These are phyloP conservation scores for Diaporthe longicolla DNA, from an alignment of 2,329 filamentous ascomycete genomes.

Conservation along the genomic window DNA sequence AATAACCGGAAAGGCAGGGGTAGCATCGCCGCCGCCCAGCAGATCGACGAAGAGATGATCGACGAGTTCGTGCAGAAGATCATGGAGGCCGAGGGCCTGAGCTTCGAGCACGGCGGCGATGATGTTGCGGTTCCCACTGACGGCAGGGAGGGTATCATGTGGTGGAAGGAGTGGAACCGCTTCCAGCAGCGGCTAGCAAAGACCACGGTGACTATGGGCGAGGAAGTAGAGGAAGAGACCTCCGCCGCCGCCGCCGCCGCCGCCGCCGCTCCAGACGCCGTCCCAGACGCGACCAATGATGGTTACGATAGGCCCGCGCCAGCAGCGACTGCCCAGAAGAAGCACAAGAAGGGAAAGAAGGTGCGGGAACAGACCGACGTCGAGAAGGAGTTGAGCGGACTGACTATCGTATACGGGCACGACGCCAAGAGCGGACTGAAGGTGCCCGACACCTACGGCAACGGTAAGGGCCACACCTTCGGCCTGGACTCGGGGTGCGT, in stretches of 20 bases:
- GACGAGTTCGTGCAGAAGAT: constrained; percentile 44
- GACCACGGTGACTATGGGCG: constrained; percentile 44
- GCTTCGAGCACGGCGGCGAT: constrained; percentile 39
- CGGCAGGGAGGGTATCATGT: constrained; percentile 69
- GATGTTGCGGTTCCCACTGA: constrained; percentile 55
- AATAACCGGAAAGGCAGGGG: constrained; percentile 41
- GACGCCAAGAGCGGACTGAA: constrained; percentile 81
- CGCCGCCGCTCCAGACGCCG: not conserved
- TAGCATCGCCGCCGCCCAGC: constrained; percentile 35
- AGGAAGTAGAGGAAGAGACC: not conserved
- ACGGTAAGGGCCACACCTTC: constrained; percentile 72
- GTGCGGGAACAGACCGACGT: constrained; percentile 57
- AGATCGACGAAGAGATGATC: constrained; percentile 43
- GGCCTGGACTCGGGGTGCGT: constrained; percentile 90
- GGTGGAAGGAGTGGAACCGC: constrained; percentile 75
- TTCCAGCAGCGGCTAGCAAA: constrained; percentile 56
- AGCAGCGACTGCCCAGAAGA: constrained; percentile 72
- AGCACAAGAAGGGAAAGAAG: constrained; percentile 69
- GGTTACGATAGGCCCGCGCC: constrained; percentile 52
- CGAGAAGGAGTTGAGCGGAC: constrained; percentile 54
- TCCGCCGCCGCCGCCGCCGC: not conserved
- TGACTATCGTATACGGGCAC: constrained; percentile 89
- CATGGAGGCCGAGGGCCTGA: constrained; percentile 39
- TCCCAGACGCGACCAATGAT: not conserved
- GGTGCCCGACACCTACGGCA: constrained; percentile 40